These are phyloP conservation scores for Entomortierella lignicola DNA, from an alignment of 192 early-diverging fungal genomes.

Conservation along the genomic window DNA sequence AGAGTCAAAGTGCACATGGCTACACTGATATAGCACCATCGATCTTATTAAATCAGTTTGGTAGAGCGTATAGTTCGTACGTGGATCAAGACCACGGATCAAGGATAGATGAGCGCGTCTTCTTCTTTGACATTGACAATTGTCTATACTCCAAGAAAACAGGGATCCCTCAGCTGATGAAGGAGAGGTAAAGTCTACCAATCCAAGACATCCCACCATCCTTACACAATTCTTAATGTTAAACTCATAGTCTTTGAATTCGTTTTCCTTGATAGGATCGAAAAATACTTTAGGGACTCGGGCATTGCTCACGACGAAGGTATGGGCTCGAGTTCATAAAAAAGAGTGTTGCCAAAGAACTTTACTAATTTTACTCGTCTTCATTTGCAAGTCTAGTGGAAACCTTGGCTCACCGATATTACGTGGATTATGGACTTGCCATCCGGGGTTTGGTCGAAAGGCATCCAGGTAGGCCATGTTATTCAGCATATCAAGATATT, in stretches of 20 bases:
- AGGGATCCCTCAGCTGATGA: slow-evolving; percentile 67
- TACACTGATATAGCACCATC: too few species aligned
- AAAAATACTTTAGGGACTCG: slow-evolving; percentile 65
- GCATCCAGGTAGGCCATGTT: slow-evolving; percentile 62
- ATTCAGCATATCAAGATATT: too few species aligned
- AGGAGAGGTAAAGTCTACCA: slow-evolving; percentile 60
- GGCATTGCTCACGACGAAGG: slow-evolving; percentile 70
- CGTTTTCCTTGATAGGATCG: slow-evolving; percentile 55
- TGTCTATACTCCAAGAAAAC: slow-evolving; percentile 72
- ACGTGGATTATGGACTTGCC: slow-evolving; percentile 76
- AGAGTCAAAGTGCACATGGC: too few species aligned
- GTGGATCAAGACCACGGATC: too few species aligned
- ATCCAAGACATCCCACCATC: not conserved
- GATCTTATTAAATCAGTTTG: too few species aligned
- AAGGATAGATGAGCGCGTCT: slow-evolving; percentile 54
- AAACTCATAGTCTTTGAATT: not conserved
- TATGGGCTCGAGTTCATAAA: not conserved
- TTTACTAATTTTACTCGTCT: not conserved
- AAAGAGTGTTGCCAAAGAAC: not conserved
- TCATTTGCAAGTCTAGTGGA: slow-evolving; percentile 28
- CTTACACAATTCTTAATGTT: not conserved
- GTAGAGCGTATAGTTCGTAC: not conserved
- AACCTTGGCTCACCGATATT: slow-evolving; percentile 68
- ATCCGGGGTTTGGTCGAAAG: slow-evolving; percentile 77
- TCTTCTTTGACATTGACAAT: slow-evolving; percentile 88